Percentiles rank a stretch among this genome's conserved stretches.
These are phyloP conservation scores for Galerina sulciceps DNA, from an alignment of 768 basidiomycete species.

Conservation along the genomic window DNA sequence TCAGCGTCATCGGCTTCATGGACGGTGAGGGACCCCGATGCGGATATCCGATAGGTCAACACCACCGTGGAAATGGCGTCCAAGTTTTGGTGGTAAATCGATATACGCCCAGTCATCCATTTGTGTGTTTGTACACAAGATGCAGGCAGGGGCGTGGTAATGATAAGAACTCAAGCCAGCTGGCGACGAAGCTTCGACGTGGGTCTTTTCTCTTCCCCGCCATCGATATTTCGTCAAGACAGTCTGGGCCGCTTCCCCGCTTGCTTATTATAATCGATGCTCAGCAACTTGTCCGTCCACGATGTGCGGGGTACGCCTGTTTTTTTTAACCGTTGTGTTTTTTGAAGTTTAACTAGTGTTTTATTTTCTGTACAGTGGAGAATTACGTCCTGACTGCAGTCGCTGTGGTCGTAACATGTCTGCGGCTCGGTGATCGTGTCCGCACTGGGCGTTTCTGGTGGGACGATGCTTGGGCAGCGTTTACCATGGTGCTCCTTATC, in stretches of 20 bases:
- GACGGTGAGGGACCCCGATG: not conserved
- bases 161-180: slow-evolving; percentile 10
- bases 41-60: slow-evolving; percentile 3
- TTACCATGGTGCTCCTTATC: slow-evolving; percentile 21
- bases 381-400: slow-evolving; percentile 18
- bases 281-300: slow-evolving; percentile 6
- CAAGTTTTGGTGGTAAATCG: not conserved
- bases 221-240: slow-evolving; percentile 4
- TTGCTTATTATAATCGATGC: not conserved
- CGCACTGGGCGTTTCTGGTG: slow-evolving; percentile 21
- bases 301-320: slow-evolving; percentile 10
- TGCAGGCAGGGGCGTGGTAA: not conserved
- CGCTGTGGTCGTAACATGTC: slow-evolving; percentile 22
- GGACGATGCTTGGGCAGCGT: slow-evolving; percentile 26
- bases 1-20: not conserved
- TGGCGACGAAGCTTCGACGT: slow-evolving; percentile 8
- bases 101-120: not conserved
- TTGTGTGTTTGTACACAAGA: not conserved
- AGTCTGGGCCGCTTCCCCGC: not conserved
- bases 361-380: slow-evolving; percentile 5
- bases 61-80: slow-evolving; percentile 1
- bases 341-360: not conserved
- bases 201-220: slow-evolving; percentile 4
- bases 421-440: slow-evolving; percentile 22
- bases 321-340: not conserved